Base-by-base conservation (phyloP, 2,329 filamentous ascomycete species). In the Apiospora malaysiana region DNA sequence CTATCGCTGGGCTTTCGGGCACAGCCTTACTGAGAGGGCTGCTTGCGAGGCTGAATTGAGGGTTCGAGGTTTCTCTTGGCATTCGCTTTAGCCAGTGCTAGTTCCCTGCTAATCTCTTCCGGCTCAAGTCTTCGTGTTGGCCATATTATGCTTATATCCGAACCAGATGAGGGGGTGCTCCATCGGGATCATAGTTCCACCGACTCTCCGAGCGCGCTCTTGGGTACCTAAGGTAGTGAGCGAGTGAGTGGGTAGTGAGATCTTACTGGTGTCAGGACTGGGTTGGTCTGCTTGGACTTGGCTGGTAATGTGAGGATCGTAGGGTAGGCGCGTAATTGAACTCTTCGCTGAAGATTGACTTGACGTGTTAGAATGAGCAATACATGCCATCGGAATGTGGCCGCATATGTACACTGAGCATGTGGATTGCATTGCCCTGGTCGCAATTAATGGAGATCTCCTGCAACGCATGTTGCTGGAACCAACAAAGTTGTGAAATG, bases 1-100 rank as follows among this genome's bases (percentile, higher is more conserved):
- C 56, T 63, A 40, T 25, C 45, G 32, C 45, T 25, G 45, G 45
- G 45, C 67, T 56, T 68, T 10, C 18, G 56, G 56, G 56, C 56
- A 63, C 66, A 68, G 67, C 67, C 67, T 68, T 56, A 68, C 67
- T 68, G 46, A 68, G 67, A 68, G 67, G 67, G 67, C 67, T 68
- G 23, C 66, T 45, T 46, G 47, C 67, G 67, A 68, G 67, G 67
- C 67, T 68, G 66, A 32, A 63, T 63, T 40, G 56, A 63, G 56
- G 56, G 56, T 63, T 63, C 56, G 56, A 63, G 56, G 56, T 23
- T 63, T 63, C 51, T 63, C 56, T 63, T 63, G 56, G 56, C 56
- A 63, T 63, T 63, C 56, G 21, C 56, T 63, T 63, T 63, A 63
- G 56, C 56, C 32, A 63, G 56, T 10, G 21, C 56, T 63, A 63